Percentiles rank a stretch among this genome's conserved stretches.
Conservation (phyloP, 2,329 filamentous ascomycete genomes). For the Phialocephala subalpina region DNA sequence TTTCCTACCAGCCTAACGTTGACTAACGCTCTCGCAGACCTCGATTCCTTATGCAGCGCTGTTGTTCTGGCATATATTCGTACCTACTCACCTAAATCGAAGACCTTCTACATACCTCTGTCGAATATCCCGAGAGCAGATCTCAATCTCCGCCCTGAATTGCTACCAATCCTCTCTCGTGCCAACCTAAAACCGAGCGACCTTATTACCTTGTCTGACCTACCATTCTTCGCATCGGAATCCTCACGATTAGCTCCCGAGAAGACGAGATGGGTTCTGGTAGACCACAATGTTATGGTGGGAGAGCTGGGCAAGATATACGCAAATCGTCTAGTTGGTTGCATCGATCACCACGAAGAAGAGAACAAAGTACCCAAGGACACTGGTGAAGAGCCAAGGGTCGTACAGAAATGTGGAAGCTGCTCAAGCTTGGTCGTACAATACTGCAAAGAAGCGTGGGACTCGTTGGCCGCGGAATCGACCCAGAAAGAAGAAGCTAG, state of each 20-base stretch:
- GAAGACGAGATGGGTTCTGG: constrained; percentile 74
- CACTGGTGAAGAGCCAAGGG: constrained; percentile 58
- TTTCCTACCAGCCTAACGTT: background rate
- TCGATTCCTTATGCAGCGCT: constrained; percentile 81
- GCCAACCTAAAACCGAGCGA: constrained; percentile 67
- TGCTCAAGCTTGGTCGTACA: constrained; percentile 76
- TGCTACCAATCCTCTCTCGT: constrained; percentile 68
- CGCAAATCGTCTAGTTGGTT: constrained; percentile 62
- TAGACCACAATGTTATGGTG: constrained; percentile 81
- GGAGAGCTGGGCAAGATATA: constrained; percentile 65
- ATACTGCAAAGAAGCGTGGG: constrained; percentile 65
- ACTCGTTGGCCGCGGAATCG: constrained; percentile 53
- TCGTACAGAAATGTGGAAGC: constrained; percentile 74
- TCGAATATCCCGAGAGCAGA: constrained; percentile 75
- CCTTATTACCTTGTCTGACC: constrained; percentile 70
- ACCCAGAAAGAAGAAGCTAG: constrained; percentile 46
- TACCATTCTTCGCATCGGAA: constrained; percentile 49
- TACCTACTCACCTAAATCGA: constrained; percentile 56
- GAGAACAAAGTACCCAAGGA: constrained; percentile 62
- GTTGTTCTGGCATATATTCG: constrained; percentile 78
- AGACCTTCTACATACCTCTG: constrained; percentile 72
- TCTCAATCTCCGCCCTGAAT: constrained; percentile 76
- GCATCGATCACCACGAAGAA: constrained; percentile 83
- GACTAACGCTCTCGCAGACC: constrained; percentile 57
- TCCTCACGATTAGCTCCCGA: constrained; percentile 47